Evolutionary conservation across 371 early-diverging fungal species (phyloP).

Genomic region (Syncephalastrum sp.): DNA sequence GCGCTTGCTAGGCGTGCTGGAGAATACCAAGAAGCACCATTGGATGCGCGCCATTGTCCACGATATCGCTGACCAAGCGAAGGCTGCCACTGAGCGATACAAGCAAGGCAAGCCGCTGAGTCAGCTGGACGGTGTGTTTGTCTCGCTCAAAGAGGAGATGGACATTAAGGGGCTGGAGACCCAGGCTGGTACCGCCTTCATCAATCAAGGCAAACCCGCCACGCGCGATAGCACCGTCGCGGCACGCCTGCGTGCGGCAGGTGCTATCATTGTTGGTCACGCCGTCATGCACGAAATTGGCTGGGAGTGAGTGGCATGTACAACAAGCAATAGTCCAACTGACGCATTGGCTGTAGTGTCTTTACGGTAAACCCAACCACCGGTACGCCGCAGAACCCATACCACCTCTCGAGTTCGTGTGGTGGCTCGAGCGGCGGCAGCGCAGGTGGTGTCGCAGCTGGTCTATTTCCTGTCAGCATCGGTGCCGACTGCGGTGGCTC

Average conservation of each 20-base stretch:
- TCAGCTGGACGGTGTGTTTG: constrained; percentile 66
- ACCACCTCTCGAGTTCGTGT: constrained; percentile 50
- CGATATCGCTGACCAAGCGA: constrained; percentile 55
- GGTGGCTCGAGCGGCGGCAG: constrained; percentile 78
- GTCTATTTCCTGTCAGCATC: constrained; percentile 66
- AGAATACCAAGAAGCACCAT: constrained; percentile 16
- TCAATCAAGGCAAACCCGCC: constrained; percentile 59
- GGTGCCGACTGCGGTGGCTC: constrained; percentile 82
- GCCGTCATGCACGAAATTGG: constrained; percentile 61
- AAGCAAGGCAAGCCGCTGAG: constrained; percentile 46
- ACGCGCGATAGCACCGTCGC: constrained; percentile 47
- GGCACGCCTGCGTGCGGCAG: constrained; percentile 45
- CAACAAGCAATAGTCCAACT: neutral
- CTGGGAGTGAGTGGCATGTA: constrained; percentile 37
- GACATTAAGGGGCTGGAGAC: constrained; percentile 56
- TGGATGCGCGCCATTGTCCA: constrained; percentile 37
- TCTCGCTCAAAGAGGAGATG: constrained; percentile 61
- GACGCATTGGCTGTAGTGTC: constrained; percentile 13
- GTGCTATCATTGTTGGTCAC: constrained; percentile 62
- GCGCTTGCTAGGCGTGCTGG: constrained; percentile 13
- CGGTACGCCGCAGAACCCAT: constrained; percentile 70
- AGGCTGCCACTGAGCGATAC: constrained; percentile 58
- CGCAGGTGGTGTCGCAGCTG: constrained; percentile 60
- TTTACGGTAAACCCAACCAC: constrained; percentile 55
- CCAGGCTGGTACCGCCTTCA: constrained; percentile 61